Percentiles rank a stretch among this genome's conserved stretches.
Evolutionary conservation across 2,329 filamentous ascomycete genomes (phyloP).

Genomic region (Xylaria multiplex): DNA sequence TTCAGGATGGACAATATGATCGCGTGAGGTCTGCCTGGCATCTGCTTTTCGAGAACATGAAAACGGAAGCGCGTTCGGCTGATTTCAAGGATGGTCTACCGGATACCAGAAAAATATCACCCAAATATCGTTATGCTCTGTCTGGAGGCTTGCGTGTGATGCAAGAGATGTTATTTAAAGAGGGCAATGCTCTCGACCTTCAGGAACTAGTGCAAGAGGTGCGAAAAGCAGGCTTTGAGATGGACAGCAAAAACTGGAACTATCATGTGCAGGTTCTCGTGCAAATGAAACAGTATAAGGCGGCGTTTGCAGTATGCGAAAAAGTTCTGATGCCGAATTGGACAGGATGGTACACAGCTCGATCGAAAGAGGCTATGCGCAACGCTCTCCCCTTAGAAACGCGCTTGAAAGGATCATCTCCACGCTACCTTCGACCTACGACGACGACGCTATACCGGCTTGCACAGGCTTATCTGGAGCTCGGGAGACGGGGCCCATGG

Average conservation of each 20-base stretch:
- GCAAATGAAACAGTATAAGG: constrained; percentile 64
- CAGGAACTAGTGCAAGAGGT: constrained; percentile 64
- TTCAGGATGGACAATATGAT: constrained; percentile 65
- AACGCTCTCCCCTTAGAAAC: constrained; percentile 52
- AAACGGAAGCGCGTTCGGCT: constrained; percentile 54
- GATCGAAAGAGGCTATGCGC: constrained; percentile 42
- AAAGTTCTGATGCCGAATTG: constrained; percentile 80
- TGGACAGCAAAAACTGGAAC: constrained; percentile 86
- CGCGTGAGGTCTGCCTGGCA: constrained; percentile 75
- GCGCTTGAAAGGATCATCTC: constrained; percentile 53
- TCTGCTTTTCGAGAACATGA: constrained; percentile 64
- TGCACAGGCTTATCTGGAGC: constrained; percentile 60
- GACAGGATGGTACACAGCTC: constrained; percentile 71
- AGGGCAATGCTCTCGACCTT: constrained; percentile 58
- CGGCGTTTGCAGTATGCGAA: constrained; percentile 82
- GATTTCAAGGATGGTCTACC: constrained; percentile 38
- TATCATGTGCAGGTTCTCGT: constrained; percentile 75
- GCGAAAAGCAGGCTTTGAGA: constrained; percentile 71
- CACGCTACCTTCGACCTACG: constrained; percentile 53
- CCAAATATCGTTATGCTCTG: constrained; percentile 63
- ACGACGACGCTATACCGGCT: constrained; percentile 60
- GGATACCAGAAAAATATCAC: constrained; percentile 56
- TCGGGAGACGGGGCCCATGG: constrained; percentile 61
- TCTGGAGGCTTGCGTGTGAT: constrained; percentile 61
- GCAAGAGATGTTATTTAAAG: constrained; percentile 55